Base-by-base conservation (phyloP, 169 alveolate genomes). In the Plasmodium sp. region DNA sequence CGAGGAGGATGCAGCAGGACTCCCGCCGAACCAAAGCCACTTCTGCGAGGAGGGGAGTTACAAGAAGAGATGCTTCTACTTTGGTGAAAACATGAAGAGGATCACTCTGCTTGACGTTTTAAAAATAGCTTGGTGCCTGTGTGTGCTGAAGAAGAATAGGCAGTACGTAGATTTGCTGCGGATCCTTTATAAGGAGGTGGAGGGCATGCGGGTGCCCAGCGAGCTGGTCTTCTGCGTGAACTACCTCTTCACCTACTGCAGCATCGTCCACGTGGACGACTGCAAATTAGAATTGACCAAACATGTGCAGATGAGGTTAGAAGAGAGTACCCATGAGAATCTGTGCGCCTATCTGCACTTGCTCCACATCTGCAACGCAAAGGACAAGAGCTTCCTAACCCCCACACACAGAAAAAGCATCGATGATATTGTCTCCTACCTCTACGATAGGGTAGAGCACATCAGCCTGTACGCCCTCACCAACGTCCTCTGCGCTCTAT, bases 81-180 rank as follows among this genome's bases (percentile, higher is more conserved):
- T 88, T 10, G 82, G 33, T 34, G 75, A 88, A 73, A 58, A 88
- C 67, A 88, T 88, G 94, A 79, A 88, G 58, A 79, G 79, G 56
- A 88, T 88, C 9, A 58, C 77, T 3, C 58, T 88, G 5, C 33
- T 79, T 1, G 94, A 88, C 39, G 54, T 88, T 1, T 88, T 79
- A 34, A 88, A 88, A 88, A 88, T 88, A 48, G 81, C 84, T 14
- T 88, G 94, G 94, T 48, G 94, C 27, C 45, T 88, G 27, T 88
- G 94, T 88, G 94, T 88, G 10, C 5, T 88, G 67, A 88, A 88
- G 56, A 88, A 79, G 43, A 79, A 88, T 6, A 3, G 9, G 67
- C 16, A 58, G 6, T 88, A 58, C 34, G 81, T 88, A 1, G 94
- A 88, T 62, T 45, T 88, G 45, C 67, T 88, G 27, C 1, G 94